Conservation (phyloP, 495 filamentous ascomycete species). For the Talaromyces proteolyticus region DNA sequence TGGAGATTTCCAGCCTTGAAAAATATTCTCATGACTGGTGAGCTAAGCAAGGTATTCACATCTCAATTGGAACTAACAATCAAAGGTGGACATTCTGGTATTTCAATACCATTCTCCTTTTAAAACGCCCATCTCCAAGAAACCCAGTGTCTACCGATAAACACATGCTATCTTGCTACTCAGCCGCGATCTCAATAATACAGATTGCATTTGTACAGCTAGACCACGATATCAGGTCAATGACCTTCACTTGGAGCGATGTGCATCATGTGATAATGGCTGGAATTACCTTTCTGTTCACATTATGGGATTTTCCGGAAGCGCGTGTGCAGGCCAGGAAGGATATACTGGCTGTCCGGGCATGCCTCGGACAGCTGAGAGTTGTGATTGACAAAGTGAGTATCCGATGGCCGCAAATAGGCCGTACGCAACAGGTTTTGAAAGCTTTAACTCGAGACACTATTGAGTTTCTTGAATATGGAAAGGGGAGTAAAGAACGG, state of each 20-base stretch:
- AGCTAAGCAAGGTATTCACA: not conserved
- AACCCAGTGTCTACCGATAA: not conserved
- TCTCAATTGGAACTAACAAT: not conserved
- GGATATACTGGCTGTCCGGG: not conserved
- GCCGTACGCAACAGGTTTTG: not conserved
- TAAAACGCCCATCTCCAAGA: not conserved
- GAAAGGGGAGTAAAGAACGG: not conserved
- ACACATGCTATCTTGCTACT: not conserved
- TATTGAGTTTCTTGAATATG: not conserved
- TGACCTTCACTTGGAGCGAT: not conserved
- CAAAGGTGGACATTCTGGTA: not conserved
- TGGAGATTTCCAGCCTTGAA: not conserved
- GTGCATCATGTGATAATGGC: not conserved
- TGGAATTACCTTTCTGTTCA: not conserved
- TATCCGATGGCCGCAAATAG: not conserved
- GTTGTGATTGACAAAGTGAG: not conserved
- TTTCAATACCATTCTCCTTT: not conserved
- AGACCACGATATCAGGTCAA: not conserved
- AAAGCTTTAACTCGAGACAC: not conserved
- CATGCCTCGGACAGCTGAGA: not conserved
- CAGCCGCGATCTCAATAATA: not conserved
- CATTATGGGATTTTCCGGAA: not conserved
- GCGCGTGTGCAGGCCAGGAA: not conserved
- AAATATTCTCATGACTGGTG: not conserved
- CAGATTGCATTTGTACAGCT: not conserved